Base-by-base conservation (phyloP, 768 basidiomycete genomes). In the Lactarius hengduanensis region DNA sequence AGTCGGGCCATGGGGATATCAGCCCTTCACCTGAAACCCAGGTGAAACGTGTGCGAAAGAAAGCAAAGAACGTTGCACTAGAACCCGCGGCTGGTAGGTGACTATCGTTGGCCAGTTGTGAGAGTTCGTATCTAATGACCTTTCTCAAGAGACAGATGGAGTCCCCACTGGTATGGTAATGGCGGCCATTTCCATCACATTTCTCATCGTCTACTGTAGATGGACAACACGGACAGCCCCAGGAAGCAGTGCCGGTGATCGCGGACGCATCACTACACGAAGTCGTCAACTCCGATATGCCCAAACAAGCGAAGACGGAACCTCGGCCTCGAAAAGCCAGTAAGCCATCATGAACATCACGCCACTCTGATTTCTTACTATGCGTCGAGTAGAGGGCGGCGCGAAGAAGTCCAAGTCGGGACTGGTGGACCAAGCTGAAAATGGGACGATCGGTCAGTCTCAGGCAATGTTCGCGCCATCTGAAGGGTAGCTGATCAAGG, bases 11-110 rank as follows among this genome's bases (percentile, higher is more conserved):
- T 40, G n/a, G 7, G 36, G 34, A 54, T 63, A 26, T 43, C 15
- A 30, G 9, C 43, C 28, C 53, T 28, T 1, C 53, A 47, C 26
- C 62, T 11, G 41, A 47, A 18, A 41, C 57, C 26, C 40, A 7
- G 40, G 63, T 55, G 50, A 67, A 67, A 26, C 40, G 13, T 16
- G 5, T 4, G 43, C 66, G 61, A 26, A 63, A 55, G 11, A 56
- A n/a, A 28, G n/a, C 50, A 43, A 30, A 57, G 56, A 30, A 32
- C 28, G 28, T 7, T 26, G 10, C 16, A 4, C 11, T 56, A 28
- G 57, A 41, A 43, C 22, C 40, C 16, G 20, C 61, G 34, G 53
- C 47, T 8, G 34, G 65, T 66, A 63, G 4, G 65, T 66, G 60
- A 53, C 38, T 18, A 38, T 41, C 18, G 6, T 62, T 7, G 20